phyloP scores from a whole-genome alignment of 2,329 filamentous ascomycete genomes.

The Trichoderma brevicompactum region DNA sequence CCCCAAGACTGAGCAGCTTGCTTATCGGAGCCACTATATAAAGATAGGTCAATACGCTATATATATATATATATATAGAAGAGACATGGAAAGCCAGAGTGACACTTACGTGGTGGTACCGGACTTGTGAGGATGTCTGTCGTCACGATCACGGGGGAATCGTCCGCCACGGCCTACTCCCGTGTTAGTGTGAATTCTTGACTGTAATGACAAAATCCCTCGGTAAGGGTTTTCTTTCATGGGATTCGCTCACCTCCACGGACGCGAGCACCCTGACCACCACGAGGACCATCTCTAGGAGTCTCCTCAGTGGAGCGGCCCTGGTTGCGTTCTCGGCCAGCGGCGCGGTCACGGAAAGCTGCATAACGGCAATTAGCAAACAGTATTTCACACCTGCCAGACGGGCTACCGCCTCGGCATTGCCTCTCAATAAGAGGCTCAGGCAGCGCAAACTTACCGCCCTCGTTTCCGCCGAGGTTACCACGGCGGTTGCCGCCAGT shows the following conservation, averaged over 20 bases:
- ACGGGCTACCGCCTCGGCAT: conserved; percentile 3
- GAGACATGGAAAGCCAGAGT: neutral
- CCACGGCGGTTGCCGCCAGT: conserved; percentile 54
- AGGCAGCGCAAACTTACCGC: conserved; percentile 64
- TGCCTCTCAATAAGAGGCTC: neutral
- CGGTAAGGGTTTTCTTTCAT: neutral
- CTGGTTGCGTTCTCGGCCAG: conserved; percentile 82
- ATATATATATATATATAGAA: neutral
- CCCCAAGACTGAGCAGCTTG: conserved; percentile 91
- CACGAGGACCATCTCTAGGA: conserved; percentile 59
- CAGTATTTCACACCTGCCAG: conserved; percentile 2
- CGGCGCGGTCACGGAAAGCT: conserved; percentile 91
- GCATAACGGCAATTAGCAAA: conserved; percentile 30
- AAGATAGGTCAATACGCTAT: conserved; percentile 33
- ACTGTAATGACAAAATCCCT: neutral
- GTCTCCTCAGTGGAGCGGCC: conserved; percentile 75
- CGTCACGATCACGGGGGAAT: conserved; percentile 58
- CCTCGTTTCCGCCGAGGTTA: conserved; percentile 76
- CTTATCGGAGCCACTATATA: conserved; percentile 75
- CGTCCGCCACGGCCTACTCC: conserved; percentile 57
- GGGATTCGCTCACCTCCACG: conserved; percentile 55
- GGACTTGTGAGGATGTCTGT: conserved; percentile 56
- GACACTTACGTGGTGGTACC: conserved; percentile 51
- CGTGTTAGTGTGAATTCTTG: conserved; percentile 17
- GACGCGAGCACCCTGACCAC: conserved; percentile 66